Evolutionary conservation across 495 filamentous ascomycete genomes (phyloP), one percentile per base, ranked within the genome.

Genomic region (Pseudomonodictys pantanalensis): DNA sequence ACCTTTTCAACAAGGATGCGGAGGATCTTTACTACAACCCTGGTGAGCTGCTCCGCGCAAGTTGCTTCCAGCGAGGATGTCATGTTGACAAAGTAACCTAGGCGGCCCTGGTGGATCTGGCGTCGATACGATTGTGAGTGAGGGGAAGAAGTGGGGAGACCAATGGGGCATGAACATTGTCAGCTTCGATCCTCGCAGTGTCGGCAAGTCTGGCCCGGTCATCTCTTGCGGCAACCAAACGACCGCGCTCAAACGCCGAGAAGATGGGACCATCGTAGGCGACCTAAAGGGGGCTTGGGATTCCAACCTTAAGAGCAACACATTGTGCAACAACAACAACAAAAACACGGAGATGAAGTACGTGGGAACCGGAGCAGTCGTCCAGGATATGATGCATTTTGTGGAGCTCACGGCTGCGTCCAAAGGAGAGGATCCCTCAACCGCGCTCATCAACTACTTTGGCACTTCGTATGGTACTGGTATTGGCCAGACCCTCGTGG

Each of bases 371-470:
- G 12, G n/a, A 2, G 47, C 47, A 3, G 47, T 51, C 29, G 47
- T 33, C 3, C 25, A 56, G 22, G 53, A 56, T 25, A 56, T 56
- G 22, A 47, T 46, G 53, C 53, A 56, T 25, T 56, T 46, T 20
- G 20, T 28, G 15, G 25, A 56, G 22, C 41, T 46, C 8, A 3
- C 18, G 17, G 53, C 53, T 22, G 8, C 6, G 17, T 1, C 25
- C 3, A 47, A 22, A 20, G 53, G 53, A 18, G 10, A 48, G 41
- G 43, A 46, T 8, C 53, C 53, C 20, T 39, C 11, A 47, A n/a
- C 33, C 12, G 53, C 53, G 11, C 15, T 11, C 7, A 48, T 56
- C 39, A 47, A 47, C 25, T 56, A 46, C 41, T 56, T 23, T 35
- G 53, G 53, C 8, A 22, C 28, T 15, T 56, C 53, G 12, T 56